These are phyloP conservation scores for Pseudophaeomoniella oleicola DNA, from an alignment of 2,329 filamentous ascomycete species.

Conservation along the genomic window DNA sequence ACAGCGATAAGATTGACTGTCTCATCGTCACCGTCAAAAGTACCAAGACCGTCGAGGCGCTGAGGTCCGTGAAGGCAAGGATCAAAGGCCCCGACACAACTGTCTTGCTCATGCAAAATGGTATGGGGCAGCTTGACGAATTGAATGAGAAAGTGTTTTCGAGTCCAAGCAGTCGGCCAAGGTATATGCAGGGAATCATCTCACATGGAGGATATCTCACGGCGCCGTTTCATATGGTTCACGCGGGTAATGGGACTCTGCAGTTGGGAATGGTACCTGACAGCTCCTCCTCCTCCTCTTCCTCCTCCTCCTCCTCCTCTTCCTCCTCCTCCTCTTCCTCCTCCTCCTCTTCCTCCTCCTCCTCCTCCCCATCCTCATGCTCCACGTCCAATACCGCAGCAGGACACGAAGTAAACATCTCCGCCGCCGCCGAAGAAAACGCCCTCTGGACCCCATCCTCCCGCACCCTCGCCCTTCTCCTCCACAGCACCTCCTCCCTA, in stretches of 20 bases:
- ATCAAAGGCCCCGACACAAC: constrained; percentile 50
- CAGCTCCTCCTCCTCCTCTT: constrained; percentile 10
- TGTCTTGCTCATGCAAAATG: constrained; percentile 64
- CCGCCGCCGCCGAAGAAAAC: neutral
- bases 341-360: constrained; percentile 47
- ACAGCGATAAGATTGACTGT: constrained; percentile 47
- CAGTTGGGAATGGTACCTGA: constrained; percentile 37
- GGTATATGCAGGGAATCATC: constrained; percentile 59
- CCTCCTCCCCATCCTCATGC: constrained; percentile 45
- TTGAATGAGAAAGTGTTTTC: constrained; percentile 59
- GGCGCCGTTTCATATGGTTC: constrained; percentile 36
- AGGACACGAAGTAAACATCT: neutral
- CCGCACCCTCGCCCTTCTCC: constrained; percentile 43
- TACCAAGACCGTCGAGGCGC: constrained; percentile 47
- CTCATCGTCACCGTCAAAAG: constrained; percentile 72
- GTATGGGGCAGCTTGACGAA: constrained; percentile 69
- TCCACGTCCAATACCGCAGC: too few relatives aligned
- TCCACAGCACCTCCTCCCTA: constrained; percentile 49
- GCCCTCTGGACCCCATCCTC: neutral
- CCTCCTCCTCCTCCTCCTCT: constrained; percentile 28
- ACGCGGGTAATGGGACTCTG: constrained; percentile 45
- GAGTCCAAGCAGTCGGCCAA: constrained; percentile 49
- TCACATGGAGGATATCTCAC: constrained; percentile 41
- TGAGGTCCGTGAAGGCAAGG: constrained; percentile 51
- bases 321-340: constrained; percentile 48